Conservation (phyloP, 371 early-diverging fungal species). For the Choanephora cucurbitarum region DNA sequence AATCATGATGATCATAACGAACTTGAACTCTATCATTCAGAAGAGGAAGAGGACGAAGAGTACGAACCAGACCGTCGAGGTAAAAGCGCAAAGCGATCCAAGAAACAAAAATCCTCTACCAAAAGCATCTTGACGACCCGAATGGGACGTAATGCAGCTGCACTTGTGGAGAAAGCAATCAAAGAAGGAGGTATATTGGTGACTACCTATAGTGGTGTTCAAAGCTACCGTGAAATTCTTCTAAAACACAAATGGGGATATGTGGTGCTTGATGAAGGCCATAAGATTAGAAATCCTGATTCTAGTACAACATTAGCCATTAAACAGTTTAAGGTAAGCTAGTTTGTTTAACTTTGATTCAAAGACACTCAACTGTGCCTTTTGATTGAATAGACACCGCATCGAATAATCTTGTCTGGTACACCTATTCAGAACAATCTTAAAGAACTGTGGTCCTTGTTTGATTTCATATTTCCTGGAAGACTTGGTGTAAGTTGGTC, state of each 20-base stretch:
- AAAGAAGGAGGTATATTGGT: slow-evolving; percentile 77
- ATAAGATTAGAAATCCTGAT: slow-evolving; percentile 96
- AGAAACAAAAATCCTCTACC: slow-evolving; percentile 18
- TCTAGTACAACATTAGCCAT: slow-evolving; percentile 85
- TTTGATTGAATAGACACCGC: slow-evolving; percentile 84
- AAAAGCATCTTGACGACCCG: slow-evolving; percentile 36
- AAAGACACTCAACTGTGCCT: too few relatives aligned
- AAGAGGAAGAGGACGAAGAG: slow-evolving; percentile 49
- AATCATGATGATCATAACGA: neutral
- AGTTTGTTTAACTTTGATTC: neutral
- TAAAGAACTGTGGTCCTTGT: slow-evolving; percentile 96
- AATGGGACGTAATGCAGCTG: slow-evolving; percentile 38
- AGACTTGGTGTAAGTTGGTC: slow-evolving; percentile 74
- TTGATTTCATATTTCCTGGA: slow-evolving; percentile 96
- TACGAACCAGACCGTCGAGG: slow-evolving; percentile 36
- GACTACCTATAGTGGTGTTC: slow-evolving; percentile 87
- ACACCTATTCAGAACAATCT: slow-evolving; percentile 99
- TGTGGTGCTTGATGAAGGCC: slow-evolving; percentile 97
- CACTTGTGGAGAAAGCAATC: slow-evolving; percentile 35
- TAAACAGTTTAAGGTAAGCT: slow-evolving; percentile 70
- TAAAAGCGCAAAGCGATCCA: slow-evolving; percentile 22
- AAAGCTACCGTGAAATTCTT: slow-evolving; percentile 67
- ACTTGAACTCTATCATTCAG: slow-evolving; percentile 1
- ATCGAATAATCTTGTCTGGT: slow-evolving; percentile 92
- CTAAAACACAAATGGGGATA: slow-evolving; percentile 84